These are phyloP conservation scores for Wickerhamomyces rabaulensis DNA, from an alignment of 805 yeast species.

Conservation along the genomic window DNA sequence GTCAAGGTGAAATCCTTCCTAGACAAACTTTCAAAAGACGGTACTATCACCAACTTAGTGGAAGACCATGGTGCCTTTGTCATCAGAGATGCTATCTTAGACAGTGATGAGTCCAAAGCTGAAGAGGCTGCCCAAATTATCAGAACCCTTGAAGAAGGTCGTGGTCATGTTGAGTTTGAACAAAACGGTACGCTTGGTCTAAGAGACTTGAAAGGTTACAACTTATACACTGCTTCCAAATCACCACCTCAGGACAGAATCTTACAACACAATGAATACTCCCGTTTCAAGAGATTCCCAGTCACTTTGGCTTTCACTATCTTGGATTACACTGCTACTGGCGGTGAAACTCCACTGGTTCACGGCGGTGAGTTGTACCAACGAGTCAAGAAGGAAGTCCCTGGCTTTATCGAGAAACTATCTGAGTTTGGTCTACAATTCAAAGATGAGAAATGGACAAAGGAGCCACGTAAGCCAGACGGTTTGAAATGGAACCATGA, in stretches of 20 bases:
- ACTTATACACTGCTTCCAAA: conserved; percentile 29
- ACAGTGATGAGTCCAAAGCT: conserved; percentile 18
- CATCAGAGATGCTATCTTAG: conserved; percentile 18
- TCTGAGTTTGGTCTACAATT: conserved; percentile 22
- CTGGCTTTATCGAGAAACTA: conserved; percentile 21
- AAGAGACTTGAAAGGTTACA: conserved; percentile 22
- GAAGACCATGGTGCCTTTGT: conserved; percentile 28
- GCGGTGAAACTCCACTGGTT: conserved; percentile 31
- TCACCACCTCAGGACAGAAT: conserved; percentile 21
- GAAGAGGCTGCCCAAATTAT: conserved; percentile 16
- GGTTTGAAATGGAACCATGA: conserved; percentile 26
- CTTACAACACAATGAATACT: conserved; percentile 31
- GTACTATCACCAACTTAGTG: conserved; percentile 21
- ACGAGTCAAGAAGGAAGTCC: conserved; percentile 13
- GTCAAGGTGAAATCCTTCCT: neutral
- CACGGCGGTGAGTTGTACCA: conserved; percentile 30
- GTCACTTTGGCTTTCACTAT: conserved; percentile 24
- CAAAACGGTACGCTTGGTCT: conserved; percentile 28
- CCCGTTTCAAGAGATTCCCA: conserved; percentile 27
- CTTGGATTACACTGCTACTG: conserved; percentile 17
- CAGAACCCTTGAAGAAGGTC: conserved; percentile 17
- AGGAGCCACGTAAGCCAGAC: conserved; percentile 7
- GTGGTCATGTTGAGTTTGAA: conserved; percentile 22
- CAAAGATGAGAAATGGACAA: conserved; percentile 25
- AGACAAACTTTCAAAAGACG: conserved; percentile 13